A percentile compares a stretch with the other conserved stretches of the same genome.
Conservation (phyloP, 2,329 filamentous ascomycete species). For the Arthrobotrys megalospora region DNA sequence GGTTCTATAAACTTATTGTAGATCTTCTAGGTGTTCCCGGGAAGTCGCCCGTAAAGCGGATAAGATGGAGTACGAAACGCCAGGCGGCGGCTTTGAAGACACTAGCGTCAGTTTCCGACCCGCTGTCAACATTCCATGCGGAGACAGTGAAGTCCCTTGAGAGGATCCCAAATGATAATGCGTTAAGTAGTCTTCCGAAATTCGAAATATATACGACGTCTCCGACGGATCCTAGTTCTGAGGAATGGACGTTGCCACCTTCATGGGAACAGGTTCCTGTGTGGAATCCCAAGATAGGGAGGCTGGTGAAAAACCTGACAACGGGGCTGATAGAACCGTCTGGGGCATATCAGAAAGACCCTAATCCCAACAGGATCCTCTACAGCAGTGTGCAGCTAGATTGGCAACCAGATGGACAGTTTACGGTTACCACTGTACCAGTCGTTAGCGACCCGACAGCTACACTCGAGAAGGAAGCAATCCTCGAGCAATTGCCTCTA, state of each 20-base stretch:
- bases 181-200: slow-evolving; percentile 19
- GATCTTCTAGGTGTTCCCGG: slow-evolving; percentile 48
- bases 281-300: slow-evolving; percentile 22
- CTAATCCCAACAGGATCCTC: slow-evolving; percentile 54
- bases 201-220: slow-evolving; percentile 46
- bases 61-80: slow-evolving; percentile 43
- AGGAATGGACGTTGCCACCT: slow-evolving; percentile 50
- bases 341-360: slow-evolving; percentile 38
- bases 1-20: slow-evolving; percentile 48
- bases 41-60: slow-evolving; percentile 31
- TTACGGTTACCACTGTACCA: slow-evolving; percentile 30
- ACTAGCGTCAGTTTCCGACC: slow-evolving; percentile 22
- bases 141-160: slow-evolving; percentile 25
- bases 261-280: slow-evolving; percentile 50
- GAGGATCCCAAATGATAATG: slow-evolving; percentile 6
- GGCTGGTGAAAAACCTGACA: slow-evolving; percentile 1
- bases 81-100: slow-evolving; percentile 32
- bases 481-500: slow-evolving; percentile 27
- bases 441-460: slow-evolving; percentile 43
- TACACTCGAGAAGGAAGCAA: slow-evolving; percentile 21
- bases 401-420: background rate
- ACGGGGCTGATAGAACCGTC: slow-evolving; percentile 2
- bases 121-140: slow-evolving; percentile 1
- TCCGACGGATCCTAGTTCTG: slow-evolving; percentile 15
- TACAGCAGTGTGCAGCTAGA: slow-evolving; percentile 54